Conservation (phyloP, 139 green algal genomes). For the Picochlorum sp. region DNA sequence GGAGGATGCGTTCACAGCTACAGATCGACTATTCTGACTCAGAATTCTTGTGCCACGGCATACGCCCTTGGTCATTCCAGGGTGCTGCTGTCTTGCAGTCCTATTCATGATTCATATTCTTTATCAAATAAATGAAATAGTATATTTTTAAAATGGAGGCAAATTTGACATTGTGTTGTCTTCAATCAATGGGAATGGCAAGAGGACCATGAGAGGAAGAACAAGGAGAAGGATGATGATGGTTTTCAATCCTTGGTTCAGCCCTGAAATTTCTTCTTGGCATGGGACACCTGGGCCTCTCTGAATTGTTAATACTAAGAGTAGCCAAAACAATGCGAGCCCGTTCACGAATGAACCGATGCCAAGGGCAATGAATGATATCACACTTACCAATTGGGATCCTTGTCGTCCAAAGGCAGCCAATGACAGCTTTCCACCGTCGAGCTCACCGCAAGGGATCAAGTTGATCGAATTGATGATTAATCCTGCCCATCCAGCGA, state of each 20-base stretch:
- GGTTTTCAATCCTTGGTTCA: constrained; percentile 4
- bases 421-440: constrained; percentile 59
- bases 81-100: not conserved
- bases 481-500: constrained; percentile 70
- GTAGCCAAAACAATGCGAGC: constrained; percentile 70
- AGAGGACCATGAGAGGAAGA: constrained; percentile 59
- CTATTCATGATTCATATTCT: not conserved
- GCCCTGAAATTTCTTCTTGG: constrained; percentile 31
- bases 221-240: constrained; percentile 26
- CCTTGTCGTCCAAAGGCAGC: constrained; percentile 28
- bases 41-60: not conserved
- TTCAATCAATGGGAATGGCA: constrained; percentile 43
- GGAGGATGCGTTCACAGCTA: not conserved
- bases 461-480: constrained; percentile 53
- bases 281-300: constrained; percentile 55
- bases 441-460: constrained; percentile 62
- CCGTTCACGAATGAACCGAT: constrained; percentile 45
- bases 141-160: not conserved
- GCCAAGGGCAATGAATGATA: constrained; percentile 47
- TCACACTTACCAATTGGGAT: constrained; percentile 33
- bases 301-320: constrained; percentile 67
- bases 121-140: not conserved
- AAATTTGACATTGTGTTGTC: not conserved
- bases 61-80: too few relatives aligned
- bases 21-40: not conserved